Evolutionary conservation across 2,329 filamentous ascomycete species (phyloP).

Genomic region (Pleochaeta shiraiana): DNA sequence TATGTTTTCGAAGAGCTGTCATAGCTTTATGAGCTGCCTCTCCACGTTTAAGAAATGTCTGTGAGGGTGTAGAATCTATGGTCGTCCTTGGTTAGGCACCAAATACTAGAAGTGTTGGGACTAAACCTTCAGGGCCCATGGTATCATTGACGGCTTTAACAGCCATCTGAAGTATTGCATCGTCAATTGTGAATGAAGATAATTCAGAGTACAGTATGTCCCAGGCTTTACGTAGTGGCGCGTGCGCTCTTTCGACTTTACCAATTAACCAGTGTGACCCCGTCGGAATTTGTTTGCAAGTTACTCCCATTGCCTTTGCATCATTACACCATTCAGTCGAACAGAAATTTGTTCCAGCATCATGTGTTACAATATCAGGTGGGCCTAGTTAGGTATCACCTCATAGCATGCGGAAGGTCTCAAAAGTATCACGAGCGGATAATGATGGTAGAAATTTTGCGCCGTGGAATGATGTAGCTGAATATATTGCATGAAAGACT

Average conservation of each 20-base stretch:
- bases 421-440: background rate
- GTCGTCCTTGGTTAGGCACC: background rate
- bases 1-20: background rate
- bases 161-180: background rate
- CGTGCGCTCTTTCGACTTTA: slow-evolving; percentile 1
- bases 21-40: background rate
- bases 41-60: slow-evolving; percentile 1
- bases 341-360: slow-evolving; percentile 3
- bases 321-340: background rate
- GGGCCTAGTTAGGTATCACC: background rate
- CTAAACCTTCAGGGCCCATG: background rate
- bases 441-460: background rate
- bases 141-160: slow-evolving; percentile 4
- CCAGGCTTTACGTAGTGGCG: background rate
- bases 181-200: background rate
- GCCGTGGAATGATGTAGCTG: background rate
- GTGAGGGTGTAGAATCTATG: background rate
- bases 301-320: slow-evolving; percentile 3
- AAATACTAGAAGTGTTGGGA: background rate
- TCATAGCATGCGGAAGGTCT: background rate
- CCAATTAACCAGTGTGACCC: background rate
- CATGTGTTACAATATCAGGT: slow-evolving; percentile 2
- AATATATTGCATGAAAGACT: slow-evolving; percentile 4
- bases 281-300: background rate
- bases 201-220: background rate